Percentiles rank a stretch among this genome's conserved stretches.
Conservation (phyloP, 805 yeast genomes). For the Barnettozyma pratensis region DNA sequence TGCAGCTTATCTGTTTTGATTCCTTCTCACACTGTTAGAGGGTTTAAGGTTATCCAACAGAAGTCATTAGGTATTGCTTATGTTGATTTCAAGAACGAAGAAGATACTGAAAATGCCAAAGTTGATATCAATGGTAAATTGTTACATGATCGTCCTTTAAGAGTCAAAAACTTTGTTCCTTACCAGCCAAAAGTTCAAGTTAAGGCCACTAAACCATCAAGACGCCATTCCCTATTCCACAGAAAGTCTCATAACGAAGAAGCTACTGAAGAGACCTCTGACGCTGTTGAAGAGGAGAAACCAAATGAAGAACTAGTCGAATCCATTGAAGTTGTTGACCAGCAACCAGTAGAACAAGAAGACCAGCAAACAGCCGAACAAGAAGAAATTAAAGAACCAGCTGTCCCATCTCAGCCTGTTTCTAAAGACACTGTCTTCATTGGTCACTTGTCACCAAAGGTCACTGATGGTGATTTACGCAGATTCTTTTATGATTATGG, state of each 20-base stretch:
- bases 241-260: slow-evolving; percentile 3
- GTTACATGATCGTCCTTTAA: slow-evolving; percentile 38
- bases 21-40: slow-evolving; percentile 50
- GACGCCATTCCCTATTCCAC: slow-evolving; percentile 8
- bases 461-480: slow-evolving; percentile 40
- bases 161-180: slow-evolving; percentile 39
- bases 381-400: neutral
- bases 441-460: slow-evolving; percentile 33
- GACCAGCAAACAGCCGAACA: neutral
- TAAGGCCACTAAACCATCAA: slow-evolving; percentile 12
- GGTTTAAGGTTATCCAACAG: slow-evolving; percentile 34
- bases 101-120: slow-evolving; percentile 60
- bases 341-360: neutral
- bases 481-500: slow-evolving; percentile 38
- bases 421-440: slow-evolving; percentile 45
- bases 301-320: neutral
- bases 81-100: slow-evolving; percentile 68
- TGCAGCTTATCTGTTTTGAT: slow-evolving; percentile 37
- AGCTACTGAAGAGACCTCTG: neutral
- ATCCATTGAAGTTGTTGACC: neutral
- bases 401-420: slow-evolving; percentile 5
- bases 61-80: slow-evolving; percentile 69
- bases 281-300: neutral
- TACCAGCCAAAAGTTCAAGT: slow-evolving; percentile 28
- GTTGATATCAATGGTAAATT: slow-evolving; percentile 58